Evolutionary conservation across 2,329 filamentous ascomycete genomes (phyloP).

Genomic region (Hymenoscyphus salicellus): DNA sequence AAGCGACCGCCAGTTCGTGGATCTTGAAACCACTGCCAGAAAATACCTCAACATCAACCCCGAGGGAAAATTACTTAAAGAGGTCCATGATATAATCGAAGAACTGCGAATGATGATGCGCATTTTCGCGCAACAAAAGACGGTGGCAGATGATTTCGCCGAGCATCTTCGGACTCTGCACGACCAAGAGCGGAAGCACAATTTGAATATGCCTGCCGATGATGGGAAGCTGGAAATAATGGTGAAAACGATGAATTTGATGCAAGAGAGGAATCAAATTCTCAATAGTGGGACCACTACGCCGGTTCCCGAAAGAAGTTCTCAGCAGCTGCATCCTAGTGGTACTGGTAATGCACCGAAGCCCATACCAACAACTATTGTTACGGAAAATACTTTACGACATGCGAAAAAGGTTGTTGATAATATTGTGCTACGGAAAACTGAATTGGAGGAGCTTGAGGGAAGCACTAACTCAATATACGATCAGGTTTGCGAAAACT

Average conservation of each 20-base stretch:
- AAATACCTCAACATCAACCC: constrained; percentile 18
- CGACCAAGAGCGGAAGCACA: constrained; percentile 5
- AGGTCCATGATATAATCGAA: constrained; percentile 46
- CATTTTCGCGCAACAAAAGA: constrained; percentile 35
- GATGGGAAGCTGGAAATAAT: constrained; percentile 1
- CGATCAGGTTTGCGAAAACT: constrained; percentile 7
- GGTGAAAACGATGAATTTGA: constrained; percentile 6
- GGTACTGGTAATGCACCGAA: neutral
- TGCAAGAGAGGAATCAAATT: neutral
- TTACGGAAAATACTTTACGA: constrained; percentile 7
- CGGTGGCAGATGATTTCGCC: constrained; percentile 12
- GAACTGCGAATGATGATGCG: constrained; percentile 46
- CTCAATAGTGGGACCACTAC: neutral
- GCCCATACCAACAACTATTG: neutral
- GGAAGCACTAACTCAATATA: neutral
- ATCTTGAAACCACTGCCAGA: constrained; percentile 8
- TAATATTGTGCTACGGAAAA: neutral
- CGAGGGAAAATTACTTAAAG: constrained; percentile 41
- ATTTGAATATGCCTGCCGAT: neutral
- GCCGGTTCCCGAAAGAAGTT: neutral
- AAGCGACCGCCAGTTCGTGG: neutral
- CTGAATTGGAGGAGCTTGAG: constrained; percentile 10
- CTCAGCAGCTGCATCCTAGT: neutral
- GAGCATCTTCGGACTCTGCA: constrained; percentile 5
- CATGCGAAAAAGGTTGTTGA: constrained; percentile 5